These are phyloP conservation scores for Cenchrus americanus DNA, from an alignment of 176 grass and related monocot species.

Conservation along the genomic window DNA sequence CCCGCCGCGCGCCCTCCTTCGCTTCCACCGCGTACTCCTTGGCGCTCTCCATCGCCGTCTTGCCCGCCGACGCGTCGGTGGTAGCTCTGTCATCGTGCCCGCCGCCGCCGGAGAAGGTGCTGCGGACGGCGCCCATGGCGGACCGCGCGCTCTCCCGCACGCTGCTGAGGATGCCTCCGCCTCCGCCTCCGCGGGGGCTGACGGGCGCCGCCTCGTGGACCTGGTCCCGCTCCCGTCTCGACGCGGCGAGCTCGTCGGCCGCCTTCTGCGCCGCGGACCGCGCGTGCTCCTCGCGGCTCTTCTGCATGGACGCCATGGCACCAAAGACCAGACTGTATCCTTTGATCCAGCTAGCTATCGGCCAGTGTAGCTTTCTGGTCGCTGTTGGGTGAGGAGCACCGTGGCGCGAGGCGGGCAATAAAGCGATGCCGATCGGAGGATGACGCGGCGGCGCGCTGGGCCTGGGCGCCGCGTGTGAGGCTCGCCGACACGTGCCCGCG, in stretches of 20 bases:
- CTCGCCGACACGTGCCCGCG: slow-evolving; percentile 13
- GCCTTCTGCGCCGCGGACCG: slow-evolving; percentile 46
- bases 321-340: no score
- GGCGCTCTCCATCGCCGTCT: slow-evolving; percentile 15
- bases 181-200: slow-evolving; percentile 28
- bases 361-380: background rate
- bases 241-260: slow-evolving; percentile 48
- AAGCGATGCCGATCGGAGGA: background rate
- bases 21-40: slow-evolving; percentile 47
- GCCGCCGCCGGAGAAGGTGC: slow-evolving; percentile 14
- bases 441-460: background rate
- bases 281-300: slow-evolving; percentile 47
- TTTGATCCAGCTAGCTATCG: background rate
- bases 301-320: slow-evolving; percentile 57
- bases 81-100: background rate
- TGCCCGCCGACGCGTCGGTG: background rate
- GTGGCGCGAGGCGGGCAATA: background rate
- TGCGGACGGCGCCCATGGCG: slow-evolving; percentile 37
- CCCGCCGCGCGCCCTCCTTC: slow-evolving; percentile 40
- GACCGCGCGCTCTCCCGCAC: slow-evolving; percentile 48
- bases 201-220: background rate
- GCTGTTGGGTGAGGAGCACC: background rate
- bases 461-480: slow-evolving; percentile 36
- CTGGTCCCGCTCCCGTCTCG: slow-evolving; percentile 33
- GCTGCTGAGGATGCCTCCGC: slow-evolving; percentile 30